A percentile compares a stretch with the other conserved stretches of the same genome.
phyloP scores from a whole-genome alignment of 345 rosid species.

The Brassica juncea region DNA sequence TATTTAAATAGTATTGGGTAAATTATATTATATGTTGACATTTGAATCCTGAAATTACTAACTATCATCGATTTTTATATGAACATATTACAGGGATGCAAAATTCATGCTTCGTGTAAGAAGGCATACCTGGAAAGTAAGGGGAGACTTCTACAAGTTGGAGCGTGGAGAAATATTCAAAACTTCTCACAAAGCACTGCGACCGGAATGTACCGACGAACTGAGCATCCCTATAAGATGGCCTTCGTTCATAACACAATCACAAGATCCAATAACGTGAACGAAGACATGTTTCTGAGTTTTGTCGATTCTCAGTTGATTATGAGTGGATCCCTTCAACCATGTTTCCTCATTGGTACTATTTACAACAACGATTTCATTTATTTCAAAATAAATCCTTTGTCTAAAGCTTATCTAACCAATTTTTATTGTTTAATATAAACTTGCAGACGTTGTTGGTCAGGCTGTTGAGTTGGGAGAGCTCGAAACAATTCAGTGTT shows the following conservation, averaged over 20 bases:
- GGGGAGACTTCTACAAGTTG: background rate
- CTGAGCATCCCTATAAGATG: background rate
- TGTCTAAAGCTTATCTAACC: background rate
- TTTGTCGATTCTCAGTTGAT: background rate
- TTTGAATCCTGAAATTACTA: background rate
- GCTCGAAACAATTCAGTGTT: background rate
- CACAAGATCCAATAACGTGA: background rate
- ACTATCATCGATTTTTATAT: background rate
- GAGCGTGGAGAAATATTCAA: background rate
- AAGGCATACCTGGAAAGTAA: background rate
- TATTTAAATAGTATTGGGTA: background rate
- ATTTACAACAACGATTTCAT: background rate
- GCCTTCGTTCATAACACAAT: background rate
- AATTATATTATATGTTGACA: no score
- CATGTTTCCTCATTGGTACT: background rate
- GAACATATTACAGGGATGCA: background rate
- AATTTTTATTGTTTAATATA: no score
- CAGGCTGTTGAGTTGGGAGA: background rate
- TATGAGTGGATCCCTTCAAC: background rate
- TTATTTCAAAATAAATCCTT: background rate
- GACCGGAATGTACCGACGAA: background rate
- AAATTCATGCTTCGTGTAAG: background rate
- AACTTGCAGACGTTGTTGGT: background rate
- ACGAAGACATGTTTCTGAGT: background rate
- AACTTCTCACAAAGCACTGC: background rate